Conservation (phyloP, 805 yeast species). For the Yamadazyma sp. region DNA sequence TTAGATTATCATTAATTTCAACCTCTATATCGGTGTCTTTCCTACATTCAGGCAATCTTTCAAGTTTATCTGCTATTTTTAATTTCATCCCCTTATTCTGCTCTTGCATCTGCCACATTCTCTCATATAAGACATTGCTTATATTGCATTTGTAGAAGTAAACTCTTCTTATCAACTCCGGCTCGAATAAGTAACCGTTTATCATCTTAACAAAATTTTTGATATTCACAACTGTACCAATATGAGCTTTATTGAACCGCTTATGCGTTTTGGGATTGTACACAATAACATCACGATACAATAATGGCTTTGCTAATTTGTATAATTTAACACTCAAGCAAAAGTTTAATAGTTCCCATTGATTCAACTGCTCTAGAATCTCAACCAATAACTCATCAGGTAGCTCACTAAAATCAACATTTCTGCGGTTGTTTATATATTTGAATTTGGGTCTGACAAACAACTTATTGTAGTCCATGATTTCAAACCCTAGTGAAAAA, state of each 20-base stretch:
- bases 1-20: too few species aligned
- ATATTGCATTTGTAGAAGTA: neutral
- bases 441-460: neutral
- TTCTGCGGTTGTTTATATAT: neutral
- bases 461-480: conserved; percentile 1
- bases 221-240: neutral
- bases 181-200: neutral
- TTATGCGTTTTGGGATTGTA: conserved; percentile 1
- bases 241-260: neutral
- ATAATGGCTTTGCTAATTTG: neutral
- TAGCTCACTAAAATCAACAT: neutral
- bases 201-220: conserved; percentile 1
- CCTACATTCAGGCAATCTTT: neutral
- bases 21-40: neutral
- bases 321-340: neutral
- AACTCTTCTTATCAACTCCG: neutral
- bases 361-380: neutral
- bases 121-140: neutral
- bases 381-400: neutral
- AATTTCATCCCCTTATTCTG: too few species aligned
- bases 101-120: neutral
- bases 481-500: neutral
- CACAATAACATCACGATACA: neutral
- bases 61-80: neutral
- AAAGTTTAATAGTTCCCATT: neutral